These are phyloP conservation scores for Zymoseptoria ardabiliae DNA, from an alignment of 2,329 filamentous ascomycete species.

Conservation along the genomic window DNA sequence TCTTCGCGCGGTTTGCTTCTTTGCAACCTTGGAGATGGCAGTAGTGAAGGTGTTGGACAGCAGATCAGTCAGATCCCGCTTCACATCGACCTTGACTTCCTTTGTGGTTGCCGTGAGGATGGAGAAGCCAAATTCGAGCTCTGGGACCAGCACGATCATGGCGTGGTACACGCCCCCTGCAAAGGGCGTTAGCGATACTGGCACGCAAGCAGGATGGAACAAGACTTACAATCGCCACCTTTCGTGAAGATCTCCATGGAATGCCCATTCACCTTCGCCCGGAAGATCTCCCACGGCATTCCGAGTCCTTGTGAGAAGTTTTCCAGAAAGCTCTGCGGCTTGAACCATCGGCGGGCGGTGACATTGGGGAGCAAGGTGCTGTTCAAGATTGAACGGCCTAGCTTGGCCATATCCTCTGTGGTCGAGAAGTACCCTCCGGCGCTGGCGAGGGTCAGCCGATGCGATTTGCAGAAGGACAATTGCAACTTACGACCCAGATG, in stretches of 20 bases:
- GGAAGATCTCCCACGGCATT: constrained; percentile 43
- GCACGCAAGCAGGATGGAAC: neutral
- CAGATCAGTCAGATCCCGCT: neutral
- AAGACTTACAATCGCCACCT: constrained; percentile 28
- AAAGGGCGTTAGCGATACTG: neutral
- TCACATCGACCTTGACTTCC: neutral
- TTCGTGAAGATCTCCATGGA: constrained; percentile 43
- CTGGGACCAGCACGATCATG: neutral
- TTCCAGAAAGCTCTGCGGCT: constrained; percentile 33
- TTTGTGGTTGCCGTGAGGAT: neutral
- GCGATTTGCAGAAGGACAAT: neutral
- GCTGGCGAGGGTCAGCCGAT: neutral
- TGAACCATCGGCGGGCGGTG: constrained; percentile 40
- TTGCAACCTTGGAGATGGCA: neutral
- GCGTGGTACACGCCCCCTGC: neutral
- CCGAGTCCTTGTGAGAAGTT: constrained; percentile 35
- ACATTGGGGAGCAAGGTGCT: constrained; percentile 16
- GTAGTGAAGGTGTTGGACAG: neutral
- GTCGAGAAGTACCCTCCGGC: constrained; percentile 1
- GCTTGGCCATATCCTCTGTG: constrained; percentile 2
- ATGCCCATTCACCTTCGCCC: constrained; percentile 33
- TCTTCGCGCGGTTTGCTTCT: neutral
- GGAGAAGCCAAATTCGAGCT: neutral
- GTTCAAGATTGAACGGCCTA: constrained; percentile 1
- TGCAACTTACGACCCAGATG: no score